Conservation (phyloP, 2,329 filamentous ascomycete genomes). For the Aspergillaceae sp. region DNA sequence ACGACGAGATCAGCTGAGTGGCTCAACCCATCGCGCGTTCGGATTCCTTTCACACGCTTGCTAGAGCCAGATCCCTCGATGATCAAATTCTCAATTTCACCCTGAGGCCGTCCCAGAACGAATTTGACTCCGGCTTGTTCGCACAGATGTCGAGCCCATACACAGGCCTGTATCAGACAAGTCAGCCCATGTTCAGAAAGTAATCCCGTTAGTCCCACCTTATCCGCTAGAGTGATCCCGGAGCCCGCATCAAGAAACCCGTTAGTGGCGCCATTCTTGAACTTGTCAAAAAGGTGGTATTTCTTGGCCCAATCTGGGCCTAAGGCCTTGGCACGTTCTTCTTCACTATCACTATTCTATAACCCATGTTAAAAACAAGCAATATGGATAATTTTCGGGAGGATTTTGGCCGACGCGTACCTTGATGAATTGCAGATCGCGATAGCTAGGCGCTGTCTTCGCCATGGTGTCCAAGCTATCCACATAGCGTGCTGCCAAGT, state of each 20-base stretch:
- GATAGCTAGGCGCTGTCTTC: slow-evolving; percentile 7
- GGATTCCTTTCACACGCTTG: slow-evolving; percentile 18
- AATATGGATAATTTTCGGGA: neutral
- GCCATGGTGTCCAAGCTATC: slow-evolving; percentile 11
- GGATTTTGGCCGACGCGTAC: slow-evolving; percentile 2
- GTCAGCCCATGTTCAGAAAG: neutral
- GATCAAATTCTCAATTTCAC: slow-evolving; percentile 8
- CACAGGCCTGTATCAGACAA: slow-evolving; percentile 9
- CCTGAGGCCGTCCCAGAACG: slow-evolving; percentile 13
- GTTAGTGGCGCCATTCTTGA: slow-evolving; percentile 14
- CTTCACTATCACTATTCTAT: slow-evolving; percentile 9
- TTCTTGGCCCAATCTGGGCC: slow-evolving; percentile 16
- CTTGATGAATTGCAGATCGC: slow-evolving; percentile 15
- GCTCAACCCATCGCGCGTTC: slow-evolving; percentile 17
- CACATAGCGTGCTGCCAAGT: slow-evolving; percentile 9
- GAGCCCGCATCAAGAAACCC: slow-evolving; percentile 18
- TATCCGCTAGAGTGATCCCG: slow-evolving; percentile 20
- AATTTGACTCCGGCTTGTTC: slow-evolving; percentile 19
- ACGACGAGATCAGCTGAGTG: slow-evolving; percentile 18
- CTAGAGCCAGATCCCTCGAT: neutral
- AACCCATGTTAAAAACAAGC: neutral
- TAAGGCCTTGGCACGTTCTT: slow-evolving; percentile 8
- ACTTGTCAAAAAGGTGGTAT: slow-evolving; percentile 14
- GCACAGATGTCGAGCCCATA: slow-evolving; percentile 15
- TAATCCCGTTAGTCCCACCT: slow-evolving; percentile 7